Evolutionary conservation across 495 filamentous ascomycete species (phyloP).

Genomic region (Lindgomyces ingoldianus): DNA sequence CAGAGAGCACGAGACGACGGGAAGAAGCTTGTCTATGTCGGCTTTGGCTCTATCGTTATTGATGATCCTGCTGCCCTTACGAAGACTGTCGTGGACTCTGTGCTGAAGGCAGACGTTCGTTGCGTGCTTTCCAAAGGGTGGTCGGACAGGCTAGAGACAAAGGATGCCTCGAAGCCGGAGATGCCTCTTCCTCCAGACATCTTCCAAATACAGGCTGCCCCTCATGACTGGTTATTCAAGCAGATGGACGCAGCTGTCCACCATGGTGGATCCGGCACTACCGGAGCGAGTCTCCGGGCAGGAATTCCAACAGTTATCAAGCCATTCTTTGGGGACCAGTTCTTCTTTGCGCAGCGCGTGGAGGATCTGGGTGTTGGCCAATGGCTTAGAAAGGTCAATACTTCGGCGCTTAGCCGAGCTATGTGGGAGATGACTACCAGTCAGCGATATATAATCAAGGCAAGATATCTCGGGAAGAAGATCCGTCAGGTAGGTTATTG

Average conservation of each 20-base stretch:
- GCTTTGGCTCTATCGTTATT: conserved; percentile 96
- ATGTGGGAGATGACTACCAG: conserved; percentile 91
- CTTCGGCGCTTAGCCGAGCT: conserved; percentile 75
- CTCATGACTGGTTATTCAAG: conserved; percentile 94
- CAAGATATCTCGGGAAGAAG: conserved; percentile 74
- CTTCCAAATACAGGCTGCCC: conserved; percentile 82
- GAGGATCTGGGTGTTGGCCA: conserved; percentile 93
- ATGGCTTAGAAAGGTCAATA: conserved; percentile 84
- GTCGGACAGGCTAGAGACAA: conserved; percentile 80
- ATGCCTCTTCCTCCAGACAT: conserved; percentile 77
- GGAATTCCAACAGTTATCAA: conserved; percentile 94
- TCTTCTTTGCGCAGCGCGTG: conserved; percentile 87
- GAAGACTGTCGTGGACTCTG: conserved; percentile 83
- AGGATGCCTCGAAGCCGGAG: conserved; percentile 62
- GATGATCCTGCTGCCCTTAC: conserved; percentile 85
- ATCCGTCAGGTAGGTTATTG: conserved; percentile 71
- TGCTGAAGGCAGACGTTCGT: conserved; percentile 87
- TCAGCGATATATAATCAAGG: conserved; percentile 86
- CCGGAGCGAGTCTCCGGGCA: conserved; percentile 87
- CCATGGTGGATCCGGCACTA: conserved; percentile 94
- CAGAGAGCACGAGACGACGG: conserved; percentile 70
- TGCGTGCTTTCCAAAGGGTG: conserved; percentile 98
- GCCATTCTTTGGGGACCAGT: conserved; percentile 97
- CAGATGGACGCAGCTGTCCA: conserved; percentile 95
- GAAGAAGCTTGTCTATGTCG: conserved; percentile 95